These are phyloP conservation scores for Rostrohypoxylon terebratum DNA, from an alignment of 495 filamentous ascomycete genomes.

Conservation along the genomic window DNA sequence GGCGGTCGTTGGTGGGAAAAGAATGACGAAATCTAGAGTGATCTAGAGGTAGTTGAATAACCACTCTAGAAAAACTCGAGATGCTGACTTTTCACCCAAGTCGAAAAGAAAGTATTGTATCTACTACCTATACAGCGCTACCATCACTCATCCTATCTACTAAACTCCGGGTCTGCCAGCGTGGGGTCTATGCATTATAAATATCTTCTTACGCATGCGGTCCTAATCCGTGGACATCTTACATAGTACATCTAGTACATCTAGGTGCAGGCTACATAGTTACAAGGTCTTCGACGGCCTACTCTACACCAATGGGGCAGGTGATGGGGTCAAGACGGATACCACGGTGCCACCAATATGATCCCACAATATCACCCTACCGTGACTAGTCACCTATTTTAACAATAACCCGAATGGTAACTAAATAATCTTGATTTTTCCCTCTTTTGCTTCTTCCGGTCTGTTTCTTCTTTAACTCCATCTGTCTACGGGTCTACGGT, in stretches of 20 bases:
- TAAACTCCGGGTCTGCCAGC: not conserved
- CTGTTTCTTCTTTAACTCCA: not conserved
- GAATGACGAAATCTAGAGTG: not conserved
- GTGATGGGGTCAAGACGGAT: constrained; percentile 10
- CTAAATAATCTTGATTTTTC: constrained; percentile 11
- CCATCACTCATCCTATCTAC: not conserved
- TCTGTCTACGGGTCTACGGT: not conserved
- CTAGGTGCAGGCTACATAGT: too few species aligned
- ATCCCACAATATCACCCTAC: constrained; percentile 15
- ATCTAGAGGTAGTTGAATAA: not conserved
- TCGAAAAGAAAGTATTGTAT: constrained; percentile 1
- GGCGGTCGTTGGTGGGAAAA: constrained; percentile 7
- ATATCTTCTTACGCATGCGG: constrained; percentile 12
- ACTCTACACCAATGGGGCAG: constrained; percentile 8
- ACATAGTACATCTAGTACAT: not conserved
- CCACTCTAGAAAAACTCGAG: not conserved
- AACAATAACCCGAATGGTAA: not conserved
- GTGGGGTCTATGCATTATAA: constrained; percentile 15
- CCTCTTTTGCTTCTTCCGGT: not conserved
- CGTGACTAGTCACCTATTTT: not conserved
- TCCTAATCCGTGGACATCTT: not conserved
- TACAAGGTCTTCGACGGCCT: not conserved
- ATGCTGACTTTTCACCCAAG: not conserved
- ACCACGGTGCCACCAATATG: constrained; percentile 7
- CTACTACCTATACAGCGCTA: not conserved